phyloP scores from a whole-genome alignment of 768 basidiomycete species.

The Lyophyllum atratum region DNA sequence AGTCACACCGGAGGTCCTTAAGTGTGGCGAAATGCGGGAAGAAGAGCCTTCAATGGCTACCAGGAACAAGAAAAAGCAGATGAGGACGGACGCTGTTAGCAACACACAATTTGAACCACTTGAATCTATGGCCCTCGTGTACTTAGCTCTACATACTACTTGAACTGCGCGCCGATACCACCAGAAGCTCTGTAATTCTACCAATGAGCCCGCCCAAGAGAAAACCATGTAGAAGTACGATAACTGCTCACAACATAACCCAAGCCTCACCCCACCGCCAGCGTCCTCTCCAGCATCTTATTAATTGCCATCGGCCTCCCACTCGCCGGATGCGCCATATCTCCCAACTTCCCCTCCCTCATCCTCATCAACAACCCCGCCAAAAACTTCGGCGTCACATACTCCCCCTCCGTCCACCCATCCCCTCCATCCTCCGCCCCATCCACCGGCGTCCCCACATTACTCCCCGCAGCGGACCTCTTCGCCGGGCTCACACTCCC shows the following conservation, averaged over 20 bases:
- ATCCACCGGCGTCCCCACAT: conserved; percentile 31
- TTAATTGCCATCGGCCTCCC: conserved; percentile 61
- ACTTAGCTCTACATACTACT: too few species aligned
- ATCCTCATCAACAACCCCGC: conserved; percentile 60
- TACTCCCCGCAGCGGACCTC: conserved; percentile 25
- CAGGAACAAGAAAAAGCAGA: too few species aligned
- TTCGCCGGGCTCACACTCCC: conserved; percentile 26
- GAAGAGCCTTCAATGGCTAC: too few species aligned
- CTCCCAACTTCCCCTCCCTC: conserved; percentile 64
- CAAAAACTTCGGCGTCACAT: conserved; percentile 62
- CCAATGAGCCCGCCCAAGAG: too few species aligned
- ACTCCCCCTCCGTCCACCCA: conserved; percentile 26
- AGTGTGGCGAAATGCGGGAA: too few species aligned
- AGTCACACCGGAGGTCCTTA: too few species aligned
- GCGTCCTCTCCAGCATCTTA: conserved; percentile 73
- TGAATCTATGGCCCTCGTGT: too few species aligned
- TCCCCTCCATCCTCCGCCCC: conserved; percentile 19
- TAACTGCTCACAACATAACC: background rate
- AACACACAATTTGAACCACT: too few species aligned
- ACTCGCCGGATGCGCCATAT: conserved; percentile 50
- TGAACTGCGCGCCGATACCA: too few species aligned
- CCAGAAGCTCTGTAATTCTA: too few species aligned
- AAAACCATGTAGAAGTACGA: too few species aligned
- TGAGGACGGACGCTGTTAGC: too few species aligned
- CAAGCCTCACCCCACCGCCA: conserved; percentile 51